Base-by-base conservation (phyloP, 129 eudicot genomes). In the Flaveria robusta region DNA sequence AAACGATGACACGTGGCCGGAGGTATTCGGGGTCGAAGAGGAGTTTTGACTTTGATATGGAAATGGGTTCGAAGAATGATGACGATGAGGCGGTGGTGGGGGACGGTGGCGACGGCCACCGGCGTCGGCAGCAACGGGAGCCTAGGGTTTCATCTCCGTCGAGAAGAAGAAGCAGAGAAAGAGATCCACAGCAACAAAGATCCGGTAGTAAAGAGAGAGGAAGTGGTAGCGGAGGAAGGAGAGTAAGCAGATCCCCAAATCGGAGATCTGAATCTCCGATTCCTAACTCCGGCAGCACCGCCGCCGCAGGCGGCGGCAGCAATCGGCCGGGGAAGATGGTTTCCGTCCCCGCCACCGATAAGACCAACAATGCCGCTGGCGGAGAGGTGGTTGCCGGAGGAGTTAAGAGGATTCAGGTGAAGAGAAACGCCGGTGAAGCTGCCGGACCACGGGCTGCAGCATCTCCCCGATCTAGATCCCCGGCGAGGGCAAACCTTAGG, bases 181-280 rank as follows among this genome's bases (percentile, higher is more conserved):
- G 96, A 73, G 98, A 92, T 66, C 80, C 72, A 55, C 87, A 71
- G 11, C 86, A 83, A 73, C 83, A 76, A 77, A 81, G 90, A 75
- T 90, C 97, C 5, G 91, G 88, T 1, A 88, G 97, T 64, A 79
- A 90, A 46, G 97, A 91, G 72, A 82, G 97, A 70, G 86, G 65
- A 71, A 62, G 47, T 14, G 83, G 79, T 16, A 43, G 7, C 23
- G 59, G 39, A 6, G 84, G 83, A 43, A 51, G 85, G 63, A 88
- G 99, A 81, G 96, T 95, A 45, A 95, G 99, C 76, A 81, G 96
- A 76, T 95, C 99, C 82, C 99, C 99, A 4, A 87, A 79, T n/a
- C 81, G 96, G 43, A 87, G 99, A 88, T 91, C 96, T 19, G 96
- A 95, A 50, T 91, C 97, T 7, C 99, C 99, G 0, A 81, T 78